Evolutionary conservation across 352 stramenopile genomes (phyloP), one percentile per base, ranked within the genome.

Genomic region (Phytopythium boreale): DNA sequence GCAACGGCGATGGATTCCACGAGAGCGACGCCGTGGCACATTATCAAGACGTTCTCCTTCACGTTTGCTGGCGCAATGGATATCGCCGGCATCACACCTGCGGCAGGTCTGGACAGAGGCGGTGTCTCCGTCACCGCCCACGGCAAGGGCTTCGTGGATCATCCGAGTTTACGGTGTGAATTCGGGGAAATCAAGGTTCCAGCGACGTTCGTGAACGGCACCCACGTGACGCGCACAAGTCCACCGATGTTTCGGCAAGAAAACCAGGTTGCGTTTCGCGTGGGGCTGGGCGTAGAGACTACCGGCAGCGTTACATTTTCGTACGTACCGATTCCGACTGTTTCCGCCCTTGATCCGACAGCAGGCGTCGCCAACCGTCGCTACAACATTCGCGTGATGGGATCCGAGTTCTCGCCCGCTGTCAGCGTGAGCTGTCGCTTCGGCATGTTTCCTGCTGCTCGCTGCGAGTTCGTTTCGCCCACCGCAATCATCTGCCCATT

Each of bases 111-210:
- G 26, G 31, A 59, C 37, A 59, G 60, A 43, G 79, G 79, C 15
- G 77, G 77, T 56, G 75, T 68, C 3, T 26, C 37, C 44, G 59
- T 83, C 2, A 29, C 67, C 17, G 46, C 72, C 49, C 39, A 14
- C 4, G 77, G 79, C 4, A 83, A 72, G 61, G 76, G 72, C 3
- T 86, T 88, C 22, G 27, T 70, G 19, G 46, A 46, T 22, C 73
- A 76, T 62, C 43, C 31, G 14, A 67, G 72, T 2, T 59, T 88
- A 41, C 52, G 29, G 8, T 88, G 77, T 27, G 47, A 53, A 9
- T 88, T 88, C 56, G 75, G 74, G 0, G 61, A 72, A 15, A 26
- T 71, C 26, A 36, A 12, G 36, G 69, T 63, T 0, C 24, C 56
- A 37, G 69, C 74, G 0, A 14, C 61, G 6, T 77, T 71, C 43